Evolutionary conservation across 2,329 filamentous ascomycete genomes (phyloP).

Genomic region (Penicillium sp.): DNA sequence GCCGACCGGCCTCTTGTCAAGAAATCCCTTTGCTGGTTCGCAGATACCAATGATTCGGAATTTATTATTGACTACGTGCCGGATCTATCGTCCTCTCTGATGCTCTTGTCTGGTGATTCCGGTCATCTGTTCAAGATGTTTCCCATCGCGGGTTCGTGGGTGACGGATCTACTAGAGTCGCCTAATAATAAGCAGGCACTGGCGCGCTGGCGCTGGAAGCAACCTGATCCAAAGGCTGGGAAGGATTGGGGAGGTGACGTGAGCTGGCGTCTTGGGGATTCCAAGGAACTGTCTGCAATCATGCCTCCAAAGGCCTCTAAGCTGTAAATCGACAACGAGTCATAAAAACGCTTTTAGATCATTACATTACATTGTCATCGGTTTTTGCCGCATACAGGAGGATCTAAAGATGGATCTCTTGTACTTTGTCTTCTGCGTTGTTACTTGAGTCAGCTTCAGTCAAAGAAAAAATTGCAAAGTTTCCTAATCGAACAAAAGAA

Average conservation of each 20-base stretch:
- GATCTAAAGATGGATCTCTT: neutral
- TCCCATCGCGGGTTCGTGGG: conserved; percentile 60
- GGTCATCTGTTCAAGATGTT: conserved; percentile 67
- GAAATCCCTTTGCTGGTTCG: conserved; percentile 64
- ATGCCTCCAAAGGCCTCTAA: conserved; percentile 23
- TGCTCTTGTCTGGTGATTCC: conserved; percentile 60
- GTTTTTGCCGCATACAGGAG: no score
- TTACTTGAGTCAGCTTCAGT: neutral
- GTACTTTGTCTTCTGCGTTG: neutral
- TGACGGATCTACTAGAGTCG: conserved; percentile 51
- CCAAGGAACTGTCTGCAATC: conserved; percentile 32
- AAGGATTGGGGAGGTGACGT: conserved; percentile 50
- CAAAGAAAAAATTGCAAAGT: neutral
- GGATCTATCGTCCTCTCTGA: conserved; percentile 47
- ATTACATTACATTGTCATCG: neutral
- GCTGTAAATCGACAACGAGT: conserved; percentile 12
- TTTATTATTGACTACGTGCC: conserved; percentile 64
- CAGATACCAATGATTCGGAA: conserved; percentile 62
- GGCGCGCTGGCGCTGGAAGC: conserved; percentile 58
- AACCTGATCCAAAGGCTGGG: conserved; percentile 25
- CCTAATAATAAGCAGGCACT: conserved; percentile 44
- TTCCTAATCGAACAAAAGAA: neutral
- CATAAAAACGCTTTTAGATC: neutral
- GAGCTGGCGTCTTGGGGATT: conserved; percentile 51
- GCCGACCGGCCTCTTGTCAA: conserved; percentile 59